Evolutionary conservation across 768 basidiomycete genomes (phyloP), one percentile per base, ranked within the genome.

Genomic region (Macrolepiota albuminosa): DNA sequence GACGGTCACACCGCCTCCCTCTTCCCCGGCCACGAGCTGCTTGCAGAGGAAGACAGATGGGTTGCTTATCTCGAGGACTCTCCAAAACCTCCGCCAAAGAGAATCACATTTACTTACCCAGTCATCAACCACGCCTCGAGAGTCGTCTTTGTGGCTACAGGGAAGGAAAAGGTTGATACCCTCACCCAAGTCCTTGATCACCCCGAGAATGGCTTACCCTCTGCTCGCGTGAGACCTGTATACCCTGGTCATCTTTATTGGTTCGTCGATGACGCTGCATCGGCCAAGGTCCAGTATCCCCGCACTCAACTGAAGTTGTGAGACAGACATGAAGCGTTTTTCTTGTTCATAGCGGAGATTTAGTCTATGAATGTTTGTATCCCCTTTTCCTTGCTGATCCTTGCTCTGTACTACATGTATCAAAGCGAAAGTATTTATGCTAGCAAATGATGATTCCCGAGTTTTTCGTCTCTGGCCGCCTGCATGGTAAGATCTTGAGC

Each of bases 1-100:
- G 97, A 98, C 71, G 96, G 96, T n/a, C 97, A 99, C 79, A 98
- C 96, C 45, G 94, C 90, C 62, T 95, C 92, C 7, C 87, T 99
- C 65, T 99, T 99, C 84, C 97, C 97, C 9, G 90, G 82, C n/a
- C 96, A 98, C 70, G 73, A 75, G 26, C 82, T 98, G 42, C 82
- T 99, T 52, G 61, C 75, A n/a, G 96, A 97, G 75, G 83, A 80
- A 53, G 93, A 93, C 72, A 84, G 92, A 61, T 99, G 97, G 97
- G 91, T 99, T 26, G 96, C 95, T 1, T 89, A 86, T 72, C 78
- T 99, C 68, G 86, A 91, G 21, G 93, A 98, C 76, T 90, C 90
- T 42, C 97, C 97, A 26, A 98, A 99, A 74, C 93, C 93, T 0
- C 97, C 97, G 13, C 78, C 86, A 13, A 85, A 82, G 67, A 85